phyloP scores from a whole-genome alignment of 192 early-diverging fungal species.

The Phlyctochytrium arcticum region DNA sequence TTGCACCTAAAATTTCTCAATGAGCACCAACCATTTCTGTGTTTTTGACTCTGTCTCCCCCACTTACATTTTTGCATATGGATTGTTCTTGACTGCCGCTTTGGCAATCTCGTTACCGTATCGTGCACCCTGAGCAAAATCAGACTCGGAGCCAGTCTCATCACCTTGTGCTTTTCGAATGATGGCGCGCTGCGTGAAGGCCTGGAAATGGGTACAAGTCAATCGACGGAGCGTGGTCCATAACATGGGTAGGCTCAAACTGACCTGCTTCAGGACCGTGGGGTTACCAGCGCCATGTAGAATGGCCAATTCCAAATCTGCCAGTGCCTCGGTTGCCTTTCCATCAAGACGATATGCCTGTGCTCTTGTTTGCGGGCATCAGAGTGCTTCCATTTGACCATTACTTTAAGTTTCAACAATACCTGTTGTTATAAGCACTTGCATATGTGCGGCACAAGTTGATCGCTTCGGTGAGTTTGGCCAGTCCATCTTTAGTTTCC shows the following conservation, averaged over 20 bases:
- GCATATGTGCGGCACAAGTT: conserved; percentile 47
- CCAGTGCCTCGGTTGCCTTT: conserved; percentile 32
- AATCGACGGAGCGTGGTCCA: conserved; percentile 56
- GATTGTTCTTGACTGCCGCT: conserved; percentile 58
- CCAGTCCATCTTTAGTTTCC: conserved; percentile 30
- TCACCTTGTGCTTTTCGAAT: conserved; percentile 45
- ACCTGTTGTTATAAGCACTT: conserved; percentile 63
- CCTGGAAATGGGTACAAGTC: conserved; percentile 30
- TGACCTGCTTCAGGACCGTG: conserved; percentile 29
- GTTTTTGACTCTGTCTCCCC: background rate
- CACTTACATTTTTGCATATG: conserved; percentile 64
- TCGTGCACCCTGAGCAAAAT: conserved; percentile 56
- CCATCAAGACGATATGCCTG: conserved; percentile 39
- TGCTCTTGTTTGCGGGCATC: conserved; percentile 4
- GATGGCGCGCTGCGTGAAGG: conserved; percentile 63
- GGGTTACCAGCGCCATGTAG: conserved; percentile 41
- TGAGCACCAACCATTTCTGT: background rate
- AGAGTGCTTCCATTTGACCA: background rate
- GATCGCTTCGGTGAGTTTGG: conserved; percentile 36
- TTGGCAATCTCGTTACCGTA: conserved; percentile 60
- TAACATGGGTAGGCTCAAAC: background rate
- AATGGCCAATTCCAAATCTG: conserved; percentile 56
- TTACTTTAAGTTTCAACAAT: background rate
- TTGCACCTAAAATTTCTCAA: conserved; percentile 34
- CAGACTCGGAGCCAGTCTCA: conserved; percentile 43